phyloP scores from a whole-genome alignment of 441 rosid genomes.

The Heliophila coronopifolia region DNA sequence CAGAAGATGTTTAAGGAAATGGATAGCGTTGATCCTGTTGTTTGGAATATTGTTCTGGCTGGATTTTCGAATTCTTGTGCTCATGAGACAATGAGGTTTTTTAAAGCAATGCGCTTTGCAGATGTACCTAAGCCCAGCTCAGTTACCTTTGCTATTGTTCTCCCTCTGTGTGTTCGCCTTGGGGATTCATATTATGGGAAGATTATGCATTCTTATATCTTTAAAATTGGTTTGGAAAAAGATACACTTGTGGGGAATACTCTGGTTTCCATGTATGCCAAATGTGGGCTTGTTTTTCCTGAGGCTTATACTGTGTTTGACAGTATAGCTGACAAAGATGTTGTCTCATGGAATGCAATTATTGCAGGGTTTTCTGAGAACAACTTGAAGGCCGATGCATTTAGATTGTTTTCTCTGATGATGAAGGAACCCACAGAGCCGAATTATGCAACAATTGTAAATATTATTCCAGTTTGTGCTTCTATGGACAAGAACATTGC shows the following conservation, averaged over 20 bases:
- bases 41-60: constrained; percentile 71
- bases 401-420: constrained; percentile 57
- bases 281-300: constrained; percentile 41
- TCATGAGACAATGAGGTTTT: constrained; percentile 43
- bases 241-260: constrained; percentile 72
- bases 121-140: constrained; percentile 45
- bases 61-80: constrained; percentile 48
- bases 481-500: constrained; percentile 38
- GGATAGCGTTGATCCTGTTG: constrained; percentile 47
- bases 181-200: constrained; percentile 43
- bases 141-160: constrained; percentile 55
- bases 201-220: constrained; percentile 42
- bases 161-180: constrained; percentile 63
- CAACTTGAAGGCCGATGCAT: constrained; percentile 38
- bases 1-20: constrained; percentile 47
- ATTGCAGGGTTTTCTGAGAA: constrained; percentile 82
- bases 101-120: constrained; percentile 39
- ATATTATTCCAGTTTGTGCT: constrained; percentile 53
- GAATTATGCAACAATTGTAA: constrained; percentile 51
- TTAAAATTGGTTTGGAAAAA: constrained; percentile 55
- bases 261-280: constrained; percentile 71
- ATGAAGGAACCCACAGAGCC: constrained; percentile 42
- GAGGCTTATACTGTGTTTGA: constrained; percentile 54
- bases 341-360: constrained; percentile 85
- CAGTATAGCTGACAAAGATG: constrained; percentile 56